These are phyloP conservation scores for Tillandsia fasciculata DNA, from an alignment of 176 grass and related monocot species.

Conservation along the genomic window DNA sequence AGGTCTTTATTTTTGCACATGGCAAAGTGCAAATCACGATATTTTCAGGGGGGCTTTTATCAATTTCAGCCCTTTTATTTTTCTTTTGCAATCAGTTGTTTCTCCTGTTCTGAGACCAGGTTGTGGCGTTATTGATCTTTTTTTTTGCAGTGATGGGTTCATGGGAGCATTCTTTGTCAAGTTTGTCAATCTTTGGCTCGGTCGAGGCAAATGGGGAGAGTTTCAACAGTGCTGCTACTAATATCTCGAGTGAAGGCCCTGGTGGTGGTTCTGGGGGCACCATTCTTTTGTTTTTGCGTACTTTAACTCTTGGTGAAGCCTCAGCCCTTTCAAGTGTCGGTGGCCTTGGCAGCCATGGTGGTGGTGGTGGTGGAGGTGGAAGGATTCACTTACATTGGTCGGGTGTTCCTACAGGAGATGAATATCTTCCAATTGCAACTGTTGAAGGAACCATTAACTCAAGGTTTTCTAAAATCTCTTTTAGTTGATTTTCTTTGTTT, in stretches of 20 bases:
- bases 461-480: constrained; percentile 49
- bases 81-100: not conserved
- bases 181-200: constrained; percentile 57
- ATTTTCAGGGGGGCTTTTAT: too few species aligned
- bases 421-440: constrained; percentile 81
- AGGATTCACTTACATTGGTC: constrained; percentile 99
- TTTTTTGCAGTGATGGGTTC: constrained; percentile 85
- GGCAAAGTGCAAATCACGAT: too few species aligned
- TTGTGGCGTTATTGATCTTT: constrained; percentile 8
- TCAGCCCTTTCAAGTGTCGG: constrained; percentile 78
- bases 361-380: constrained; percentile 87
- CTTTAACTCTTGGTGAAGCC: constrained; percentile 46
- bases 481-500: constrained; percentile 13
- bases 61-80: too few species aligned
- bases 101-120: constrained; percentile 1
- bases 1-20: too few species aligned
- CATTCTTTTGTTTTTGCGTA: constrained; percentile 84
- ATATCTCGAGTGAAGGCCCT: constrained; percentile 43
- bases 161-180: constrained; percentile 73
- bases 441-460: constrained; percentile 66
- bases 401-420: constrained; percentile 85
- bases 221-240: constrained; percentile 29
- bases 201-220: constrained; percentile 85
- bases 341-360: constrained; percentile 46
- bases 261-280: constrained; percentile 97